Evolutionary conservation across 805 yeast species (phyloP).

Genomic region (Candida taoyuanica): DNA sequence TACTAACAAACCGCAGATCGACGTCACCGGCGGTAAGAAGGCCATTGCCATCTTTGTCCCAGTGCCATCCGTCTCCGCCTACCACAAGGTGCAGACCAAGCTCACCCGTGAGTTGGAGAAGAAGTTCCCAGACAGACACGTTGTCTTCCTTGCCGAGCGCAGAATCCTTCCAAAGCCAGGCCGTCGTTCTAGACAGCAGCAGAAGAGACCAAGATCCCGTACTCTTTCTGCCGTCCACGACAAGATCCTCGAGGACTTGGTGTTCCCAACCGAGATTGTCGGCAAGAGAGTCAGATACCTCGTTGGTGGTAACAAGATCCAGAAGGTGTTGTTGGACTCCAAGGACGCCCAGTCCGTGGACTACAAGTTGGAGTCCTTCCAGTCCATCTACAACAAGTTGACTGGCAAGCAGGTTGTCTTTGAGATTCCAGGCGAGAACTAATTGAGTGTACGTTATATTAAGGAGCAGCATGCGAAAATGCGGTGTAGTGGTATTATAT

Average conservation of each 20-base stretch:
- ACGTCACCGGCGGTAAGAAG: slow-evolving; percentile 97
- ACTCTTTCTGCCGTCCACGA: slow-evolving; percentile 98
- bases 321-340: slow-evolving; percentile 95
- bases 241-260: slow-evolving; percentile 97
- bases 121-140: slow-evolving; percentile 99
- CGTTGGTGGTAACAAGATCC: slow-evolving; percentile 98
- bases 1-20: slow-evolving; percentile 48
- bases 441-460: too few species aligned
- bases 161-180: slow-evolving; percentile 99
- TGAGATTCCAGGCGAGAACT: slow-evolving; percentile 71
- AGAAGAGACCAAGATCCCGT: slow-evolving; percentile 99
- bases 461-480: too few species aligned
- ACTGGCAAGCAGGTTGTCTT: slow-evolving; percentile 99
- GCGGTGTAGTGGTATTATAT: too few species aligned
- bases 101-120: slow-evolving; percentile 99
- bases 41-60: slow-evolving; percentile 98
- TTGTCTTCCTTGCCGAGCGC: slow-evolving; percentile 98
- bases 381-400: slow-evolving; percentile 95
- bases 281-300: slow-evolving; percentile 99
- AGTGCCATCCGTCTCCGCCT: slow-evolving; percentile 84
- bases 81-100: slow-evolving; percentile 97
- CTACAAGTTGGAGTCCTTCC: slow-evolving; percentile 99
- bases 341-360: slow-evolving; percentile 96
- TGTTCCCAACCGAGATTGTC: slow-evolving; percentile 98
- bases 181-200: slow-evolving; percentile 87